Base-by-base conservation (phyloP, 768 basidiomycete species). In the Cystofilobasidium capitatum region DNA sequence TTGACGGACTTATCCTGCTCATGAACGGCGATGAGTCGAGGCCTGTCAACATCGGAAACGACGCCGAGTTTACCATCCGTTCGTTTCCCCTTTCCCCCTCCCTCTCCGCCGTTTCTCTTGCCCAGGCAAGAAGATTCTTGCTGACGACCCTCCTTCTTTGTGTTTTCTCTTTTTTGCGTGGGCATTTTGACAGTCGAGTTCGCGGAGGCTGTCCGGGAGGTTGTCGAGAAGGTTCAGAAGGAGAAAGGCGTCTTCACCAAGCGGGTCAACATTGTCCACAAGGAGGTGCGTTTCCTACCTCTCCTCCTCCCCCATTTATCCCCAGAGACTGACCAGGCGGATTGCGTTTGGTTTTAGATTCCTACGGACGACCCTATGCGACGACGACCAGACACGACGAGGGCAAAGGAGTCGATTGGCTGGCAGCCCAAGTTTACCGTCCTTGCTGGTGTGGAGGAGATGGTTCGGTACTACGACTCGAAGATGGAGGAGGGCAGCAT, bases 371-470 rank as follows among this genome's bases (percentile, higher is more conserved):
- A 99, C 78, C 96, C 96, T 31, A 91, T 96, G 79, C 87, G 88
- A 79, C 83, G 96, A 73, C 82, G 90, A 67, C 90, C 96, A 47
- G 94, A 98, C 77, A 97, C 91, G 26, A 85, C 88, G 20, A 82
- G 91, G 57, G 96, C 96, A 63, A 90, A 89, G 51, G 51, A 88
- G 73, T 76, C 81, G 35, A 83, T 99, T 49, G 80, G 82, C 20
- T 99, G 96, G 96, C 85, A 94, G 76, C 91, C 94, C 16, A 82
- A 85, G 73, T 99, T 92, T 91, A 87, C 86, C 36, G 88, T 96
- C 58, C 83, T 65, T 24, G 67, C 63, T 44, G 70, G 69, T 67
- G 68, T 71, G 35, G 69, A 69, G 63, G 62, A 69, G 55, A 66
- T 65, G 69, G 65, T 45, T 26, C 36, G 62, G 62, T 76, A 75